A percentile compares a stretch with the other conserved stretches of the same genome.
phyloP scores from a whole-genome alignment of 257 asterid genomes.

The Nicotiana paniculata region DNA sequence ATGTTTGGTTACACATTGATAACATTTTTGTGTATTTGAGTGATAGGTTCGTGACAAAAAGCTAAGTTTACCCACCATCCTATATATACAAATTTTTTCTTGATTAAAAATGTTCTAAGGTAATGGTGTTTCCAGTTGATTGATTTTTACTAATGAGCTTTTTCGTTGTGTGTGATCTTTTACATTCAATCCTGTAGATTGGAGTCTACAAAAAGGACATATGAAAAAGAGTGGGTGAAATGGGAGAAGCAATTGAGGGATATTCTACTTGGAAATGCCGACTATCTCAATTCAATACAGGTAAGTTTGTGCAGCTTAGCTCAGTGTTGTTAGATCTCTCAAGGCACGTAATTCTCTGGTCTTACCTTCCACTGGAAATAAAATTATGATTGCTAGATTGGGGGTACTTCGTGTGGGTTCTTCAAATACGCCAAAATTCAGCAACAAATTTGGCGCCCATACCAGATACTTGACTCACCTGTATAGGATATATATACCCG shows the following conservation, averaged over 20 bases:
- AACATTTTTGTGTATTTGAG: not conserved
- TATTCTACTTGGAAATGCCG: conserved; percentile 48
- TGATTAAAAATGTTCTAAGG: not conserved
- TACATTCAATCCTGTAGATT: conserved; percentile 33
- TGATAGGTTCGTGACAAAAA: not conserved
- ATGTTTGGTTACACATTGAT: not conserved
- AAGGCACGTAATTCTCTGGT: not conserved
- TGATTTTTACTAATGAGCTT: not conserved
- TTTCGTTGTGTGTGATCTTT: not conserved
- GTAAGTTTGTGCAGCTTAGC: conserved; percentile 23
- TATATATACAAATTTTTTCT: not conserved
- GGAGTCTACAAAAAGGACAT: conserved; percentile 81
- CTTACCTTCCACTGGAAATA: not conserved
- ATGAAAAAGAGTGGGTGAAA: conserved; percentile 63
- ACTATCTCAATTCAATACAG: conserved; percentile 79
- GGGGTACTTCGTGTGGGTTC: not conserved
- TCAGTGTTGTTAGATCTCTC: not conserved
- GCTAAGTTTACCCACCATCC: not conserved
- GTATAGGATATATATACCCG: not conserved
- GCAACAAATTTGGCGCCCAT: not conserved
- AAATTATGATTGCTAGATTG: too few relatives aligned
- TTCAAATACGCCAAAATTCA: not conserved
- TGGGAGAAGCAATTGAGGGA: conserved; percentile 86
- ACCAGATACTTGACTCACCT: too few relatives aligned
- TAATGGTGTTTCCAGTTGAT: not conserved